Evolutionary conservation across 2,329 filamentous ascomycete genomes (phyloP).

Genomic region (Sclerotinia subarctica): DNA sequence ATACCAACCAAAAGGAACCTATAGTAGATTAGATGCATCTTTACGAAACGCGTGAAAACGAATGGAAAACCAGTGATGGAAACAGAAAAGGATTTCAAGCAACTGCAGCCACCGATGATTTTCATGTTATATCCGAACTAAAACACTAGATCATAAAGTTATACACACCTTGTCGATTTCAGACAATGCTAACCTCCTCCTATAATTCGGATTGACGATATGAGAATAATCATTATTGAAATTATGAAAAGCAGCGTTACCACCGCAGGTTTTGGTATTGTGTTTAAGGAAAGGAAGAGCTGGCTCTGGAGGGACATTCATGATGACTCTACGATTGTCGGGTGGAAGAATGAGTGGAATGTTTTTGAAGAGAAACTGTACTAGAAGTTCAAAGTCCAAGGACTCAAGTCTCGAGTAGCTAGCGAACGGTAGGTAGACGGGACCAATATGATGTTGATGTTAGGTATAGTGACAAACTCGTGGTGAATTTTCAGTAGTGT

Average conservation of each 20-base stretch:
- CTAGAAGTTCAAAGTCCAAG: background rate
- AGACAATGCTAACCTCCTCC: conserved; percentile 70
- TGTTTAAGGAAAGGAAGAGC: conserved; percentile 23
- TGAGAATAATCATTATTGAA: conserved; percentile 55
- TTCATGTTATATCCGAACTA: background rate
- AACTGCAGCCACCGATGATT: background rate
- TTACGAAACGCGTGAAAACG: background rate
- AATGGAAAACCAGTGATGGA: background rate
- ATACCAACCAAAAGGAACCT: conserved; percentile 66
- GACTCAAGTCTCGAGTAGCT: background rate
- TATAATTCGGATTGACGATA: conserved; percentile 70
- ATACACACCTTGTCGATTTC: conserved; percentile 44
- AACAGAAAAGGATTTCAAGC: conserved; percentile 20
- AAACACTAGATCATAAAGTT: conserved; percentile 54
- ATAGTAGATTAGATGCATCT: background rate
- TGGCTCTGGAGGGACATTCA: conserved; percentile 32
- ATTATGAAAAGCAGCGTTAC: conserved; percentile 70
- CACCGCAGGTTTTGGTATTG: conserved; percentile 49
- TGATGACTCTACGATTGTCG: conserved; percentile 8
- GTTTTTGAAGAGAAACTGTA: background rate
- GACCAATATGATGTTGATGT: background rate
- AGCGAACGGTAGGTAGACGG: too few species aligned
- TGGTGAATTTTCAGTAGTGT: background rate
- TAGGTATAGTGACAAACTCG: background rate
- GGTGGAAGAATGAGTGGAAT: background rate